Conservation (phyloP, 768 basidiomycete species). For the Kwoniella sp. region DNA sequence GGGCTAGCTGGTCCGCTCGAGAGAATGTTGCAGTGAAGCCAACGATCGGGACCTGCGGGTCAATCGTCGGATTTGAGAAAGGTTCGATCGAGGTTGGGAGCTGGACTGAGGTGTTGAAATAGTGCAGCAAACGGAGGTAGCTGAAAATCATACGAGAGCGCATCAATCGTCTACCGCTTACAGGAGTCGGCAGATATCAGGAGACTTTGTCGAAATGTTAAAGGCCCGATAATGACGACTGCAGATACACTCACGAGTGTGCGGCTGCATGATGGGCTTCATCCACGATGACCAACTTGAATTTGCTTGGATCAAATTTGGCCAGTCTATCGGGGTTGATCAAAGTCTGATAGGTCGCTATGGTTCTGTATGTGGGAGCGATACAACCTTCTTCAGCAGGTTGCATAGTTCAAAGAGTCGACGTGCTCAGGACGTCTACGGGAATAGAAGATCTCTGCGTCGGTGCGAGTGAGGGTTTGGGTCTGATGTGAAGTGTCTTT, state of each 20-base stretch:
- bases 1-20: conserved; percentile 84
- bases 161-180: too few relatives aligned
- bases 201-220: conserved; percentile 1
- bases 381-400: background rate
- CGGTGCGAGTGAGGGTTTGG: too few relatives aligned
- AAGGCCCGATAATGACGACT: too few relatives aligned
- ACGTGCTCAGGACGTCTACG: background rate
- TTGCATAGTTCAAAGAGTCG: too few relatives aligned
- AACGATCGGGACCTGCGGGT: conserved; percentile 68
- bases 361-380: conserved; percentile 38
- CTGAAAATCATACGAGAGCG: conserved; percentile 60
- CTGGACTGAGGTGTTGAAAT: conserved; percentile 68
- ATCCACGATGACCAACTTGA: conserved; percentile 82
- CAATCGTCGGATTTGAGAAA: conserved; percentile 27
- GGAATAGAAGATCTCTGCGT: conserved; percentile 2
- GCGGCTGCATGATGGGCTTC: conserved; percentile 96
- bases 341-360: conserved; percentile 64
- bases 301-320: conserved; percentile 70
- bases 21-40: conserved; percentile 96
- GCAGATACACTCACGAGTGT: conserved; percentile 67
- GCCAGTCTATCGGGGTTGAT: conserved; percentile 65
- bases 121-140: conserved; percentile 79
- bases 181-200: too few relatives aligned
- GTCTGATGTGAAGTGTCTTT: too few relatives aligned
- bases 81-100: conserved; percentile 55